phyloP scores from a whole-genome alignment of 164 flowering plant genomes.

The Platanus orientalis region DNA sequence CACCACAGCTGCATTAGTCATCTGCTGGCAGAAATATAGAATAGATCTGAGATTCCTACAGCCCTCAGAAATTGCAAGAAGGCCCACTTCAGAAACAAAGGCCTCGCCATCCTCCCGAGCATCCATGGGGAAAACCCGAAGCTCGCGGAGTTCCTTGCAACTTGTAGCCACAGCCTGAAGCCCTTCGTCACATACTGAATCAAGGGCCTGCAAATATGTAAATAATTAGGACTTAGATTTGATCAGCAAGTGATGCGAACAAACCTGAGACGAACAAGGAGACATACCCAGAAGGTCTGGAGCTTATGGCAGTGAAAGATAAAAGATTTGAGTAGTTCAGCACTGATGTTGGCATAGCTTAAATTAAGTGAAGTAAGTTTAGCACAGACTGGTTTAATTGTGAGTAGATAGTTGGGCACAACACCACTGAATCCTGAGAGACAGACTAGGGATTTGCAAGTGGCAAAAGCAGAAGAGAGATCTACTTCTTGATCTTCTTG shows the following conservation, averaged over 20 bases:
- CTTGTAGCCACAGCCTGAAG: conserved; percentile 74
- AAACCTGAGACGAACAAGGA: background rate
- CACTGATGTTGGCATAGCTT: conserved; percentile 66
- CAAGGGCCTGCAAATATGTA: conserved; percentile 54
- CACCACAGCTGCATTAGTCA: conserved; percentile 78
- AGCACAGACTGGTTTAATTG: conserved; percentile 64
- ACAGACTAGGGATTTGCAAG: conserved; percentile 59
- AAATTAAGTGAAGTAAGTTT: conserved; percentile 76
- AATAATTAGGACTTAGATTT: background rate
- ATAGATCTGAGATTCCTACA: conserved; percentile 66
- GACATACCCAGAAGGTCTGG: conserved; percentile 71
- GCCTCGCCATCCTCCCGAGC: conserved; percentile 58
- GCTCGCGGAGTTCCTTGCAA: conserved; percentile 75
- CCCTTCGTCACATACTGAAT: conserved; percentile 78
- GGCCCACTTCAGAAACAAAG: conserved; percentile 70
- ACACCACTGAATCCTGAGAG: conserved; percentile 82
- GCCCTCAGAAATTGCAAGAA: conserved; percentile 73
- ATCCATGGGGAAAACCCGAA: conserved; percentile 71
- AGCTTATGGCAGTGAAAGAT: conserved; percentile 67
- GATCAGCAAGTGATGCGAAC: background rate
- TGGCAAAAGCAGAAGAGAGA: conserved; percentile 53
- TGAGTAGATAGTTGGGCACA: conserved; percentile 45
- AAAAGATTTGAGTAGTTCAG: conserved; percentile 56
- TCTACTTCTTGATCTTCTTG: conserved; percentile 52
- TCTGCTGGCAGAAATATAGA: conserved; percentile 66